phyloP scores from a whole-genome alignment of 805 yeast genomes.

The Ogataea trehalophila region DNA sequence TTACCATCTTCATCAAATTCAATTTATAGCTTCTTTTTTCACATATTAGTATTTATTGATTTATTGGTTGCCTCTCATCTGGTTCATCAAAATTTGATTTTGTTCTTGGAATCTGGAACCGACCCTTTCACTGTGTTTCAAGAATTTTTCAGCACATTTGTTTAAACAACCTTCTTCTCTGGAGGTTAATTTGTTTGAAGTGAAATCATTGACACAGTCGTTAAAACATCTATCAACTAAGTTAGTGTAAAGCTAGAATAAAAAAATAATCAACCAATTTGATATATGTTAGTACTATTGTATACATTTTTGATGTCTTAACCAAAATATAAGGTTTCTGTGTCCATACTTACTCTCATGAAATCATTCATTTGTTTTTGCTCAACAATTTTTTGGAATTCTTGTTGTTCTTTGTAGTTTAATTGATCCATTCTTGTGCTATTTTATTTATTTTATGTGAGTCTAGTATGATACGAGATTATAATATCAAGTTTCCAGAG shows the following conservation, averaged over 20 bases:
- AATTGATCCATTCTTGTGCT: conserved; percentile 75
- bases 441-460: background rate
- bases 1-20: too few species aligned
- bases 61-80: conserved; percentile 38
- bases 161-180: conserved; percentile 83
- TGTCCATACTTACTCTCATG: conserved; percentile 62
- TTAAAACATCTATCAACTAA: conserved; percentile 95
- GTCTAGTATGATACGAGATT: too few species aligned
- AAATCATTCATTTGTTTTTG: conserved; percentile 98
- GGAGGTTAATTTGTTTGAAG: conserved; percentile 78
- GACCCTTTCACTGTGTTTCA: conserved; percentile 96
- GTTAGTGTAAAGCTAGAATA: conserved; percentile 64
- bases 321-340: background rate
- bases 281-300: background rate
- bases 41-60: conserved; percentile 6
- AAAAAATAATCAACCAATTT: background rate
- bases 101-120: conserved; percentile 99
- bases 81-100: conserved; percentile 71
- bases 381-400: conserved; percentile 91
- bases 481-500: too few species aligned
- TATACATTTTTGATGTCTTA: too few species aligned
- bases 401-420: conserved; percentile 93
- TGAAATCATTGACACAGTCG: conserved; percentile 98
- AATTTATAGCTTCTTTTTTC: too few species aligned
- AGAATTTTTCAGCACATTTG: conserved; percentile 95